These are phyloP conservation scores for Pestalotiopsis sp. DNA, from an alignment of 2,329 filamentous ascomycete genomes.

Conservation along the genomic window DNA sequence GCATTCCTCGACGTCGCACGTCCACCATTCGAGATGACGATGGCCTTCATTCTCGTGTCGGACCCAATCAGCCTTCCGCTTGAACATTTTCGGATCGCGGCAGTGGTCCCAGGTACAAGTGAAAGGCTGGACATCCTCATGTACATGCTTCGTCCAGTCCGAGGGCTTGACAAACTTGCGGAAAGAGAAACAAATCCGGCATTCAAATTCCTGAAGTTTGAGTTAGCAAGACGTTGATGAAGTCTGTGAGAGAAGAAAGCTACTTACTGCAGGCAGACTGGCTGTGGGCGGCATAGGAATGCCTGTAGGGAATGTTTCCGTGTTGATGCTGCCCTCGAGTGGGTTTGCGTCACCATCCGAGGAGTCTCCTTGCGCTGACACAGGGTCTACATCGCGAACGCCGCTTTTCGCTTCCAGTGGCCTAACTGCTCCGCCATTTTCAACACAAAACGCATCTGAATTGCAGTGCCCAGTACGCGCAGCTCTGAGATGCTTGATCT, in stretches of 20 bases:
- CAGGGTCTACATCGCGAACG: constrained; percentile 59
- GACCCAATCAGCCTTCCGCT: constrained; percentile 95
- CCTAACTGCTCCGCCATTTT: constrained; percentile 66
- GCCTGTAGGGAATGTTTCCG: constrained; percentile 76
- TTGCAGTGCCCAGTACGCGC: constrained; percentile 59
- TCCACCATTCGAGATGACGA: constrained; percentile 89
- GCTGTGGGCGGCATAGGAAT: constrained; percentile 81
- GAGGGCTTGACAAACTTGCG: constrained; percentile 91
- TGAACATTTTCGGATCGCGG: constrained; percentile 86
- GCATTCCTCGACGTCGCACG: constrained; percentile 80
- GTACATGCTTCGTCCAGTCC: constrained; percentile 96
- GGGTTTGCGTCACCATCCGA: constrained; percentile 69
- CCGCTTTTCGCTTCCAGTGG: constrained; percentile 63
- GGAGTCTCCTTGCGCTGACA: constrained; percentile 55
- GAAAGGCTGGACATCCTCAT: constrained; percentile 91
- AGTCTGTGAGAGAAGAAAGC: not conserved
- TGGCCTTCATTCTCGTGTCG: constrained; percentile 92
- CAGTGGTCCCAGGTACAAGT: constrained; percentile 89
- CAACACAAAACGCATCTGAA: constrained; percentile 65
- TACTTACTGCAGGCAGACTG: constrained; percentile 66
- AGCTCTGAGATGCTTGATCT: constrained; percentile 69
- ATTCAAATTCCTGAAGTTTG: constrained; percentile 70
- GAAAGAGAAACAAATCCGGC: constrained; percentile 80
- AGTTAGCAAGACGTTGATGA: not conserved
- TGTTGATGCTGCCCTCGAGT: constrained; percentile 68